Evolutionary conservation across 257 asterid genomes (phyloP), one percentile per base, ranked within the genome.

Genomic region (Nicotiana undulata): DNA sequence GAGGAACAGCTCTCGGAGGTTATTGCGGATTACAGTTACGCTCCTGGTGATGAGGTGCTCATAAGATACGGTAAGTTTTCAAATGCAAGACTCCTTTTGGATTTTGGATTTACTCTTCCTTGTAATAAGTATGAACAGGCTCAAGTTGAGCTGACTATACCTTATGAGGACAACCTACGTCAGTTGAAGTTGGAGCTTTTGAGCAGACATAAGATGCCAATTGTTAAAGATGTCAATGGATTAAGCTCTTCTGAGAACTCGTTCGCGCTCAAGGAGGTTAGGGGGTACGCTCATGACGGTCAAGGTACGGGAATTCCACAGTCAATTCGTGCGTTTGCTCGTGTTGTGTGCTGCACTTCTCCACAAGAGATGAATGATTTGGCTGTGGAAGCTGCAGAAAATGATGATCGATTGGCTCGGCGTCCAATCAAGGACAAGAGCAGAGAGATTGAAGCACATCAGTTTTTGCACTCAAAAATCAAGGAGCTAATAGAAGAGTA

Each of bases 291-390:
- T 22, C 80, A 88, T 59, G 84, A 88, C 80, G 85, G 75, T 70
- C 86, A 82, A 78, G 97, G 98, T 83, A 92, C 90, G 90, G 97
- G 97, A 40, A 91, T 95, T 80, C 98, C 98, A 31, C 92, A 91
- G 85, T 84, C 97, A 51, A 84, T 89, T 64, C 96, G 97, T 81
- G 97, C 99, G 82, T 95, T 93, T 86, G 91, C 90, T 79, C 96
- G 99, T 28, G 79, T 95, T 81, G 28, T 92, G 80, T 86, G 89
- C 56, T 91, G 93, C 77, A 79, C 82, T 56, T 87, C 93, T 82
- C 83, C 83, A 85, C 83, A 82, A 89, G 97, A 95, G 85, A 70
- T 95, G 59, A 86, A 86, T 84, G 87, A 72, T 60, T 84, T 93
- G 89, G 93, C 24, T 32, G 74, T 24, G 46, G 97, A 90, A 86